Percentiles rank a stretch among this genome's conserved stretches.
These are phyloP conservation scores for Fusarium tupiense DNA, from an alignment of 2,329 filamentous ascomycete species.

Conservation along the genomic window DNA sequence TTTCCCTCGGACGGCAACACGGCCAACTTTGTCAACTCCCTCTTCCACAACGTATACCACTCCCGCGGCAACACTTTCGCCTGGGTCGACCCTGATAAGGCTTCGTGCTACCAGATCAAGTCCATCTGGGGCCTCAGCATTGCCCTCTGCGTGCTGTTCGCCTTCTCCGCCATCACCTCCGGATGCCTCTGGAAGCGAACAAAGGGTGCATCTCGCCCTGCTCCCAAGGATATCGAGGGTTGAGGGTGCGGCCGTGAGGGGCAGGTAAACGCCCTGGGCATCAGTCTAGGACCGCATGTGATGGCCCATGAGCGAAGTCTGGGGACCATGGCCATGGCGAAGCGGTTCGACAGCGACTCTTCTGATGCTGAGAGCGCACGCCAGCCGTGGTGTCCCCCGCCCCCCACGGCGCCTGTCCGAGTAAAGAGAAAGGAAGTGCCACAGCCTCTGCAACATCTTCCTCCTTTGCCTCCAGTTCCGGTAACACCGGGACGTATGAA, in stretches of 20 bases:
- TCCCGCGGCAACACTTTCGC: slow-evolving; percentile 49
- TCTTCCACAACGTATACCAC: slow-evolving; percentile 53
- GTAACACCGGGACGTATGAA: slow-evolving; percentile 31
- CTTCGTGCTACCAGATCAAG: slow-evolving; percentile 86
- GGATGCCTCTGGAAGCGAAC: slow-evolving; percentile 71
- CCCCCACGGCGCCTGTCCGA: slow-evolving; percentile 49
- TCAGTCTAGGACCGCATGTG: slow-evolving; percentile 28
- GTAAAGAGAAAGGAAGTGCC: slow-evolving; percentile 41
- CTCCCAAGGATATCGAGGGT: slow-evolving; percentile 59
- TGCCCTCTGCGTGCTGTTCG: slow-evolving; percentile 77
- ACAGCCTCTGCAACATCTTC: slow-evolving; percentile 44
- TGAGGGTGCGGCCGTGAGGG: slow-evolving; percentile 60
- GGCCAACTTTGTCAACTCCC: slow-evolving; percentile 56
- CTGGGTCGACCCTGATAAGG: slow-evolving; percentile 62
- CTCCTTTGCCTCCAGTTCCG: slow-evolving; percentile 44
- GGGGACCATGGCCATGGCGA: slow-evolving; percentile 51
- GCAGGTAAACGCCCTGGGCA: slow-evolving; percentile 28
- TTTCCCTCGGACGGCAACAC: slow-evolving; percentile 56
- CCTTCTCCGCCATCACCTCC: slow-evolving; percentile 68
- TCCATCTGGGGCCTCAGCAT: slow-evolving; percentile 88
- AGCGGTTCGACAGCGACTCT: slow-evolving; percentile 47
- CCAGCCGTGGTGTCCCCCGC: slow-evolving; percentile 47
- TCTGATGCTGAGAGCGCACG: slow-evolving; percentile 43
- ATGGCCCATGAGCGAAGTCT: slow-evolving; percentile 47
- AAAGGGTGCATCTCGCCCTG: slow-evolving; percentile 51